Percentiles rank a stretch among this genome's conserved stretches.
These are phyloP conservation scores for Chenopodium berlandieri DNA, from an alignment of 148 eudicot species.

Conservation along the genomic window DNA sequence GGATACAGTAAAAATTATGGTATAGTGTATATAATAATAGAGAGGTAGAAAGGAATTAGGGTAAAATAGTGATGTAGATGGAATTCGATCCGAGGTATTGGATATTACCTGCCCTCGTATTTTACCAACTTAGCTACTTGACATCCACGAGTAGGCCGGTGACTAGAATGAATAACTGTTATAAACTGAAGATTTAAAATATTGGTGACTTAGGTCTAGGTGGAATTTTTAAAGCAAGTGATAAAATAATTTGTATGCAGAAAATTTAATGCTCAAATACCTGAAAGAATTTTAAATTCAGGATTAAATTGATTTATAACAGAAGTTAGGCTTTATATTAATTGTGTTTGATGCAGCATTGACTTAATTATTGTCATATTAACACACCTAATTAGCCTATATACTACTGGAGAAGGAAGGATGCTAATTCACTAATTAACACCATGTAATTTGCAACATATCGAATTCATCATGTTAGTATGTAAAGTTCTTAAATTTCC, in stretches of 20 bases:
- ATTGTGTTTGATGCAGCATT: background rate
- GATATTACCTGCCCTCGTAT: too few relatives aligned
- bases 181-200: too few relatives aligned
- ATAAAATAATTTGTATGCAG: background rate
- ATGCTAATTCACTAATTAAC: background rate
- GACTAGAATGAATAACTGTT: too few relatives aligned
- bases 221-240: background rate
- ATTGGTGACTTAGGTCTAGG: too few relatives aligned
- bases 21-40: too few relatives aligned
- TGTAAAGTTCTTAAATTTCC: background rate
- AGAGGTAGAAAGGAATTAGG: too few relatives aligned
- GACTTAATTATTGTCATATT: background rate
- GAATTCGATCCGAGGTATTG: too few relatives aligned
- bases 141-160: too few relatives aligned
- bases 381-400: background rate
- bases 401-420: background rate
- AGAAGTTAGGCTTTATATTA: background rate
- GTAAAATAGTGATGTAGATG: too few relatives aligned
- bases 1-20: background rate
- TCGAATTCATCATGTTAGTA: background rate
- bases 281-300: background rate
- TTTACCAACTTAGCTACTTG: too few relatives aligned
- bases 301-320: background rate
- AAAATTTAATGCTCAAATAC: background rate
- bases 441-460: background rate